A percentile compares a stretch with the other conserved stretches of the same genome.
Evolutionary conservation across 2,329 filamentous ascomycete species (phyloP).

Genomic region (Colletotrichum plurivorum): DNA sequence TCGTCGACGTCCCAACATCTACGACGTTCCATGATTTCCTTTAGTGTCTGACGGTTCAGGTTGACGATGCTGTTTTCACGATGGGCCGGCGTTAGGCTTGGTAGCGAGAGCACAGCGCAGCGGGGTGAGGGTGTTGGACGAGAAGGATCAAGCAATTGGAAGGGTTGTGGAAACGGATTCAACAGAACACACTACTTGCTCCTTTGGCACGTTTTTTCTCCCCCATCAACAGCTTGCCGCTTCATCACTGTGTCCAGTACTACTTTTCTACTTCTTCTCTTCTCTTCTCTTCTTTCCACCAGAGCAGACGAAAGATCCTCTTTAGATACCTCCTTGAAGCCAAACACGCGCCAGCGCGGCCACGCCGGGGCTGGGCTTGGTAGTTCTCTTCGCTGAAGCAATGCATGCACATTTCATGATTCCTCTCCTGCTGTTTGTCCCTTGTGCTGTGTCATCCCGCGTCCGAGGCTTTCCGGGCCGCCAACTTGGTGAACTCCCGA

Average conservation of each 20-base stretch:
- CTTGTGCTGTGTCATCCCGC: too few species aligned
- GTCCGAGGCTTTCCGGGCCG: too few species aligned
- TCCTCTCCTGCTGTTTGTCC: too few species aligned
- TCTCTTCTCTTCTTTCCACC: not conserved
- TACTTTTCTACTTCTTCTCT: not conserved
- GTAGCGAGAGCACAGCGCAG: not conserved
- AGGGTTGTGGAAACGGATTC: slow-evolving; percentile 11
- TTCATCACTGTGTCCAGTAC: not conserved
- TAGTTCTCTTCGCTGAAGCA: not conserved
- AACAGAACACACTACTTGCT: slow-evolving; percentile 5
- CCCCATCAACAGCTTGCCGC: not conserved
- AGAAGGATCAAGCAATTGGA: not conserved
- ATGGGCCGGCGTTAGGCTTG: slow-evolving; percentile 10
- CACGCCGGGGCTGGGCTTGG: not conserved
- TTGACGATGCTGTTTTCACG: slow-evolving; percentile 22
- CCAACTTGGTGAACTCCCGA: too few species aligned
- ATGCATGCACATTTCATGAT: not conserved
- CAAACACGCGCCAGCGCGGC: not conserved
- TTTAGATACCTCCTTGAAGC: slow-evolving; percentile 18
- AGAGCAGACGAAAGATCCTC: slow-evolving; percentile 3
- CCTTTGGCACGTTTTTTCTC: not conserved
- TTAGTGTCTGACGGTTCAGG: slow-evolving; percentile 10
- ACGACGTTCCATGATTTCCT: too few species aligned
- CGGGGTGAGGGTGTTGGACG: not conserved
- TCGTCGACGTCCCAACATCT: too few species aligned